Evolutionary conservation across 352 stramenopile genomes (phyloP).

Genomic region (Pythium phragmitis): DNA sequence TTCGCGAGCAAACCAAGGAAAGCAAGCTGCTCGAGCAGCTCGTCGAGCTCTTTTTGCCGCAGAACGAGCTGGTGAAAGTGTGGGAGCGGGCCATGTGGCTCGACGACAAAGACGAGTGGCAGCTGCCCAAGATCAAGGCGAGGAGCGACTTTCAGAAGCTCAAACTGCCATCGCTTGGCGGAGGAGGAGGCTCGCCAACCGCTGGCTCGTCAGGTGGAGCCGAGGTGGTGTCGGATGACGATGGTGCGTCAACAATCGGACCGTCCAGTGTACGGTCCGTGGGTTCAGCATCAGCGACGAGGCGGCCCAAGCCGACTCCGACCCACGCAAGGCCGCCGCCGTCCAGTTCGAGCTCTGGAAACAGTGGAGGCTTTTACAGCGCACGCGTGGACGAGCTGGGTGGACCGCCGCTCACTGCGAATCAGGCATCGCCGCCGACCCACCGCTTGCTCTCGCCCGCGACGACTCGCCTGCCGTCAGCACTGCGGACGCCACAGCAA

Average conservation of each 20-base stretch:
- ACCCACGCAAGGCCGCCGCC: neutral
- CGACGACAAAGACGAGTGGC: conserved; percentile 82
- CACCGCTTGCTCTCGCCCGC: conserved; percentile 32
- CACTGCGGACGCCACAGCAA: conserved; percentile 33
- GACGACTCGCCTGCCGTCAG: conserved; percentile 35
- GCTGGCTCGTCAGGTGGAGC: conserved; percentile 49
- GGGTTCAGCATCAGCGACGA: conserved; percentile 11
- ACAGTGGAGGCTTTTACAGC: conserved; percentile 16
- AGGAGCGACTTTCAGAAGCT: conserved; percentile 82
- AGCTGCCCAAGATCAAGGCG: conserved; percentile 68
- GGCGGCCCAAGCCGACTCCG: conserved; percentile 15
- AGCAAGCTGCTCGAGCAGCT: conserved; percentile 87
- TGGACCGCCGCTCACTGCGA: conserved; percentile 1
- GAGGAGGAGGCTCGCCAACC: neutral
- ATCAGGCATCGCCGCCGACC: conserved; percentile 21
- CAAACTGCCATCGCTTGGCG: conserved; percentile 55
- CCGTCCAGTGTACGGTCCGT: conserved; percentile 16
- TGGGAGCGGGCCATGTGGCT: conserved; percentile 85
- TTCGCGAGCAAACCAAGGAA: conserved; percentile 89
- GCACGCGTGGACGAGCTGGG: conserved; percentile 20
- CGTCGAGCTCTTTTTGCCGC: conserved; percentile 78
- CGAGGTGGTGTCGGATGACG: conserved; percentile 60
- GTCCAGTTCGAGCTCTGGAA: conserved; percentile 1
- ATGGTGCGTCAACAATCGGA: conserved; percentile 18
- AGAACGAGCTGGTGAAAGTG: conserved; percentile 86